Base-by-base conservation (phyloP, 306 rosid species). In the Amphicarpaea edgeworthii region DNA sequence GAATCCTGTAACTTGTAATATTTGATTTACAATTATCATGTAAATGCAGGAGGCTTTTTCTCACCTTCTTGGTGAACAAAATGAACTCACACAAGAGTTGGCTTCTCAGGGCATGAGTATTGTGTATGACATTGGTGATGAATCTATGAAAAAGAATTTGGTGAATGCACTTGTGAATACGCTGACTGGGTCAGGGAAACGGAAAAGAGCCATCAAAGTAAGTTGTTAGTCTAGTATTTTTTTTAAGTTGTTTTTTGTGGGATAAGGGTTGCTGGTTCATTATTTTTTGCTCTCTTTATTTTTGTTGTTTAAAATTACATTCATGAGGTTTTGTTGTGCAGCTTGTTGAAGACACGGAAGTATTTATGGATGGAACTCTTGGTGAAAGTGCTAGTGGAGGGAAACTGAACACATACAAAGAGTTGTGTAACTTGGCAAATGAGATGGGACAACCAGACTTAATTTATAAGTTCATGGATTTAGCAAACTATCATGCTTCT, bases 31-130 rank as follows among this genome's bases (percentile, higher is more conserved):
- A n/a, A 65, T 76, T 69, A 72, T 53, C 68, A 68, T 75, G 72
- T 78, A 23, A 84, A 70, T 85, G 87, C 90, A 95, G 98, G 98
- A 95, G 84, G 98, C 97, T 76, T 95, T 95, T 83, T 95, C 96
- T 55, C 88, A 92, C 82, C 89, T 95, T 34, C 90, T 94, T 70
- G 96, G 96, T 51, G 98, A 95, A 61, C 98, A 90, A 70, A 95
- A 92, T 87, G 97, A 92, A 85, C 98, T 95, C 54, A 90, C 96
- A 7, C 98, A 95, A 79, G 98, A 95, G 82, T 67, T 95, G 81
- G 98, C 98, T 77, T 95, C 98, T 38, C 98, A 95, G 79, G 98
- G 98, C 83, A 95, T 95, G 98, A 95, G 98, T 67, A 92, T 95
- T 50, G 97, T 95, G 80, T 95, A 95, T 87, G 98, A 95, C 81